Evolutionary conservation across 148 eudicot genomes (phyloP), one percentile per base, ranked within the genome.

Genomic region (Persicaria maculosa): DNA sequence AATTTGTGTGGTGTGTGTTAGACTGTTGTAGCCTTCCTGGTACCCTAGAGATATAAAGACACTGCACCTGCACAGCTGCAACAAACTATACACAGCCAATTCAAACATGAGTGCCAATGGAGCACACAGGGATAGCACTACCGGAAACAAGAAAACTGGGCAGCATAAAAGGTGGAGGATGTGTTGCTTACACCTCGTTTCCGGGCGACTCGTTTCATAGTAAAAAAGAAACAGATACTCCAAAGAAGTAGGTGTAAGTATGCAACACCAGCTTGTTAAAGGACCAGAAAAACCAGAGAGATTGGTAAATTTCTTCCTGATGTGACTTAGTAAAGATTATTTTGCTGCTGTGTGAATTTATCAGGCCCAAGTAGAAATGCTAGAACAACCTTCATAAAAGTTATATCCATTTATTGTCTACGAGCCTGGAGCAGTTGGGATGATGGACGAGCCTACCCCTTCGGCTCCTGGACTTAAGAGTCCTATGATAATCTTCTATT

Each of bases 101-200:
- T 57, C 67, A 1, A 20, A 31, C 59, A 50, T 70, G 7, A 77
- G 77, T 44, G 55, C 47, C 9, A 74, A 83, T 46, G 59, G 67
- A 64, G 52, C 20, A 16, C 55, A 72, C 50, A 83, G 65, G 76
- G 79, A 68, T 15, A 77, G 46, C n/a, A 50, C 14, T 47, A 52
- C 40, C 11, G 73, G 72, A 69, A 68, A 53, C 45, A 84, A 84
- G 70, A 80, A 76, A 68, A 69, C 67, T 2, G 74, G 80, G 31
- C 78, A 81, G 70, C 64, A n/a, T 8, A 89, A 79, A 52, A 90
- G 82, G 22, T 72, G 73, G 81, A 83, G 84, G 80, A 52, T 78
- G 25, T 89, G 97, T 76, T 91, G 96, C 80, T 77, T 85, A 67
- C 76, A 79, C 67, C 73, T 85, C 57, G 72, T 68, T 78, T 67